Evolutionary conservation across 2,329 filamentous ascomycete species (phyloP).

Genomic region (Fusarium ambrosium): DNA sequence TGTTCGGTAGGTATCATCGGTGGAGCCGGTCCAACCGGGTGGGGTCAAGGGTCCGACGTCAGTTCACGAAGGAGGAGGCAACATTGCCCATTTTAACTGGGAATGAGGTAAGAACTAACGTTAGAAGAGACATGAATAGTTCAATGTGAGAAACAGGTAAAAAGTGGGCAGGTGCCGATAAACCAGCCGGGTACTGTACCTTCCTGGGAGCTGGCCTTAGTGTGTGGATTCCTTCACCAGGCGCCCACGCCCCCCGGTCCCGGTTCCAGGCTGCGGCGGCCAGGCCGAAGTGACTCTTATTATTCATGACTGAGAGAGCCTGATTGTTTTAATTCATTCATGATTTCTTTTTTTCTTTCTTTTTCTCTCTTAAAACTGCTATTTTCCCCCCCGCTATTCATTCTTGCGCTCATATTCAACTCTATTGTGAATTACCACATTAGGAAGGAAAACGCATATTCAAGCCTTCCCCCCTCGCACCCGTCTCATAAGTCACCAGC

Average conservation of each 20-base stretch:
- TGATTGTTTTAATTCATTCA: background rate
- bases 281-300: slow-evolving; percentile 33
- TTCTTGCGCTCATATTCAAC: background rate
- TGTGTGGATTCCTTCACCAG: slow-evolving; percentile 10
- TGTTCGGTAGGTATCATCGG: slow-evolving; percentile 8
- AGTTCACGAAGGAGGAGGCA: slow-evolving; percentile 23
- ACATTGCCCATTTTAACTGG: background rate
- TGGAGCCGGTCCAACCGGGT: slow-evolving; percentile 11
- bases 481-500: background rate
- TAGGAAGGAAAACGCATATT: background rate
- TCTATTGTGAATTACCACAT: background rate
- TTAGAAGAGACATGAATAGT: slow-evolving; percentile 3
- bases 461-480: background rate
- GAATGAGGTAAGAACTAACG: slow-evolving; percentile 12
- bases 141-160: slow-evolving; percentile 10
- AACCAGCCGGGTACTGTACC: slow-evolving; percentile 16
- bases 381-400: background rate
- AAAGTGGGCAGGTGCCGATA: slow-evolving; percentile 19
- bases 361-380: background rate
- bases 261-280: slow-evolving; percentile 28
- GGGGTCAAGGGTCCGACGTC: slow-evolving; percentile 43
- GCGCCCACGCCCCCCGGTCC: slow-evolving; percentile 25
- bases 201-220: background rate
- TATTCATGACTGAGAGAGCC: background rate
- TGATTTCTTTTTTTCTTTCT: background rate